Evolutionary conservation across 352 stramenopile species (phyloP), one percentile per base, ranked within the genome.

Genomic region (Phytopythium mirpurense): DNA sequence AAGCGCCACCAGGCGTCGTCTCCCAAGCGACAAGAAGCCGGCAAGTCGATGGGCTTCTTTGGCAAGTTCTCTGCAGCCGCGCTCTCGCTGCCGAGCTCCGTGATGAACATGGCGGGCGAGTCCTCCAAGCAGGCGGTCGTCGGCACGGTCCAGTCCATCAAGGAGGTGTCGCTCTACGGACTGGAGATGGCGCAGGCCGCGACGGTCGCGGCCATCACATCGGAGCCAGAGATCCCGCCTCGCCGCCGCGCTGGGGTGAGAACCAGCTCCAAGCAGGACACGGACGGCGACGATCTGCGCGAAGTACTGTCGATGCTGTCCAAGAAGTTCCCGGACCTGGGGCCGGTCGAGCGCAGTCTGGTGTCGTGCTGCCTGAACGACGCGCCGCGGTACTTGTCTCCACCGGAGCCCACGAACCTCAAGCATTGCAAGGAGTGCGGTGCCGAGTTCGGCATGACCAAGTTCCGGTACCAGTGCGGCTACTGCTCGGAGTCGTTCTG

Each of bases 401-500:
- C 81, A 21, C 82, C 82, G n/a, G 83, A 92, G 44, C 59, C 78
- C 23, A 83, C 59, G 0, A 71, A 72, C 31, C 72, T 65, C 1
- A 88, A 88, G 35, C 51, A 70, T 10, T 94, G 83, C 65, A 90
- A 87, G 40, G 59, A 65, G 35, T 95, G 84, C 67, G 57, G 68
- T 1, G 54, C 81, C 0, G 72, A 87, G 47, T 95, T 95, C 54
- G 81, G 82, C 11, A 70, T 95, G 57, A 89, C 77, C 6, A 90
- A 90, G 60, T 95, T 92, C 29, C 72, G 81, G 0, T 95, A 93
- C 48, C 69, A 87, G 47, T 95, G 82, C 51, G 83, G 84, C 1
- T 92, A 93, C 62, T 93, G 84, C 56, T 77, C 63, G 16, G 78
- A 90, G 45, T 86, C 80, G 10, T 93, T 85, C 24, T 95, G 84